Evolutionary conservation across 306 rosid species (phyloP).

Genomic region (Medicago ruthenica): DNA sequence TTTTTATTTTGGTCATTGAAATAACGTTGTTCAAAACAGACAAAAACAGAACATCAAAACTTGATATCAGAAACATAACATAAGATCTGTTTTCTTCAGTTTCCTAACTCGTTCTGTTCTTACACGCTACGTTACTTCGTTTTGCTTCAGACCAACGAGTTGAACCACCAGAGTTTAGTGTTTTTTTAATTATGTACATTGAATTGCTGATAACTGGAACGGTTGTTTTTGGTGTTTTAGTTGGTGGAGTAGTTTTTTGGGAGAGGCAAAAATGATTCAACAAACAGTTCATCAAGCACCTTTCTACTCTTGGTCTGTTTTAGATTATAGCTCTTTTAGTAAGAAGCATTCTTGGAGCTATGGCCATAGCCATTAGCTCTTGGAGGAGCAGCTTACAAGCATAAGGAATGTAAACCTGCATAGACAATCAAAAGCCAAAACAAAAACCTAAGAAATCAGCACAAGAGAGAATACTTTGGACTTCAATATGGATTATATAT

Average conservation of each 20-base stretch:
- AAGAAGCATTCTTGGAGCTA: slow-evolving; percentile 97
- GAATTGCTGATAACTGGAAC: slow-evolving; percentile 33
- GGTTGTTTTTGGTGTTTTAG: slow-evolving; percentile 19
- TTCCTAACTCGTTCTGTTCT: slow-evolving; percentile 22
- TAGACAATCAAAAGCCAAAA: slow-evolving; percentile 28
- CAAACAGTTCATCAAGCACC: slow-evolving; percentile 63
- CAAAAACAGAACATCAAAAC: slow-evolving; percentile 4
- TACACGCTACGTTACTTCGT: slow-evolving; percentile 29
- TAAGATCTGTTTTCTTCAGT: slow-evolving; percentile 32
- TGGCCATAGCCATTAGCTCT: slow-evolving; percentile 99
- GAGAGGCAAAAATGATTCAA: too few relatives aligned
- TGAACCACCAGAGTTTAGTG: slow-evolving; percentile 35
- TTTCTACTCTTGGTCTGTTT: slow-evolving; percentile 77
- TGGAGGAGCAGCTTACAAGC: slow-evolving; percentile 98
- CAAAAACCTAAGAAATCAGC: slow-evolving; percentile 10
- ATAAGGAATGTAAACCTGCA: slow-evolving; percentile 92
- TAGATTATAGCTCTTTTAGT: slow-evolving; percentile 75
- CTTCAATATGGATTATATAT: background rate
- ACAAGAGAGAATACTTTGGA: slow-evolving; percentile 19
- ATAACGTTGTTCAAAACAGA: slow-evolving; percentile 36
- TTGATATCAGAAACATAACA: background rate
- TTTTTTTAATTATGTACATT: slow-evolving; percentile 40
- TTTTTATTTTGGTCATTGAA: slow-evolving; percentile 44
- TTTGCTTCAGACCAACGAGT: slow-evolving; percentile 29
- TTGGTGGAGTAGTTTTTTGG: too few relatives aligned